These are phyloP conservation scores for Basipetospora chlamydospora DNA, from an alignment of 2,329 filamentous ascomycete genomes.

Conservation along the genomic window DNA sequence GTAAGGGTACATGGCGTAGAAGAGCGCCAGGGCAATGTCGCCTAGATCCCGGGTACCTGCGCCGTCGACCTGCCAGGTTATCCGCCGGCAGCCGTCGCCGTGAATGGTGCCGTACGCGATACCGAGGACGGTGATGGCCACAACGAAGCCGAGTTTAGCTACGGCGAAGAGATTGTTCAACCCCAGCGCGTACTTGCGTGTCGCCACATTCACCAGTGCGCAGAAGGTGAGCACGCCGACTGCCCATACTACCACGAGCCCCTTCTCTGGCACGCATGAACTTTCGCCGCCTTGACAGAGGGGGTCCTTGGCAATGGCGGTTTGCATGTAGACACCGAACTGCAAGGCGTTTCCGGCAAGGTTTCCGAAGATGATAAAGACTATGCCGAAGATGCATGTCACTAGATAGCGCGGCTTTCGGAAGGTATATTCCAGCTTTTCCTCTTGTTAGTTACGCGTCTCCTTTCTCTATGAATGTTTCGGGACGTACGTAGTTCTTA, in stretches of 20 bases:
- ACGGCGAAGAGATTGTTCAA: constrained; percentile 35
- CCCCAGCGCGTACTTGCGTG: constrained; percentile 31
- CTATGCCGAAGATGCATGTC: constrained; percentile 28
- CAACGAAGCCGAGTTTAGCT: constrained; percentile 22
- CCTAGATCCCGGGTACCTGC: constrained; percentile 15
- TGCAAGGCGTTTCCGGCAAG: constrained; percentile 32
- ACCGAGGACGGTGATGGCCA: constrained; percentile 28
- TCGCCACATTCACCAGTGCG: constrained; percentile 31
- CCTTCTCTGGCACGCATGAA: constrained; percentile 20
- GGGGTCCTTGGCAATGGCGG: constrained; percentile 15
- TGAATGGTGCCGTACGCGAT: constrained; percentile 17
- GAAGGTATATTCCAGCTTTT: background rate
- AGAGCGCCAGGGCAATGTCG: constrained; percentile 25
- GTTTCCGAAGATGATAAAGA: constrained; percentile 30
- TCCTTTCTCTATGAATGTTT: background rate
- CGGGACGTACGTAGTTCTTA: constrained; percentile 23
- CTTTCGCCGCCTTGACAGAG: constrained; percentile 3
- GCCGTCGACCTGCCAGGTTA: constrained; percentile 6
- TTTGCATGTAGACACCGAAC: constrained; percentile 22
- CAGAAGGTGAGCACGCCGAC: constrained; percentile 25
- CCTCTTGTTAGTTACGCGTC: background rate
- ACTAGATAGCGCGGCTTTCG: constrained; percentile 15
- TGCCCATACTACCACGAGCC: constrained; percentile 20
- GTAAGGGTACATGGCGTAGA: constrained; percentile 18
- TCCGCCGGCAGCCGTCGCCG: constrained; percentile 13